phyloP scores from a whole-genome alignment of 495 filamentous ascomycete genomes.

The Neurospora discreta region DNA sequence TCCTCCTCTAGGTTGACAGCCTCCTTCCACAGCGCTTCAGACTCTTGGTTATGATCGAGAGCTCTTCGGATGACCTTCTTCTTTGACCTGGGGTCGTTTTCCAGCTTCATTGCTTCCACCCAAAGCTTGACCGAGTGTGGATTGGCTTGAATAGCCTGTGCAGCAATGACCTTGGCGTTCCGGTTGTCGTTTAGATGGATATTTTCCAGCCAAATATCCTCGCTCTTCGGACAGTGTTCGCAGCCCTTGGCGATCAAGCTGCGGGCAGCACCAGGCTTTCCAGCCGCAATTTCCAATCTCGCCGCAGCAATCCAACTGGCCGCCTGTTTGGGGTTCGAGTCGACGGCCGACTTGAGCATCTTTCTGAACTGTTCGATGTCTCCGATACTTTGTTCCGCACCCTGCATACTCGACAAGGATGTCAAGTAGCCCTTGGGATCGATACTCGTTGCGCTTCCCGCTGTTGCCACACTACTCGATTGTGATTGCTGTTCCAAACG shows the following conservation, averaged over 20 bases:
- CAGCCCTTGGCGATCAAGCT: slow-evolving; percentile 78
- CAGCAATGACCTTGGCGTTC: slow-evolving; percentile 94
- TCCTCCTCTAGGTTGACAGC: slow-evolving; percentile 94
- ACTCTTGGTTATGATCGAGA: slow-evolving; percentile 79
- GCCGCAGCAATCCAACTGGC: slow-evolving; percentile 96
- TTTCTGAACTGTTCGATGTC: slow-evolving; percentile 95
- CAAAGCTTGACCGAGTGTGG: slow-evolving; percentile 81
- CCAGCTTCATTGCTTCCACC: slow-evolving; percentile 90
- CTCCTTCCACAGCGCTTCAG: slow-evolving; percentile 91
- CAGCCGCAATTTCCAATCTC: slow-evolving; percentile 84
- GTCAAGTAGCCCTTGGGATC: slow-evolving; percentile 95
- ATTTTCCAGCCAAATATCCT: slow-evolving; percentile 91
- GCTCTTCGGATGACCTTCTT: slow-evolving; percentile 87
- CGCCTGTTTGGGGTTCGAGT: slow-evolving; percentile 87
- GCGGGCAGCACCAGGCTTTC: slow-evolving; percentile 76
- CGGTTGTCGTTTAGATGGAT: slow-evolving; percentile 85
- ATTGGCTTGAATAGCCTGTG: slow-evolving; percentile 82
- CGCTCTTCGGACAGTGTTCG: slow-evolving; percentile 82
- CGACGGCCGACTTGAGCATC: slow-evolving; percentile 86
- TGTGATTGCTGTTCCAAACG: slow-evolving; percentile 80
- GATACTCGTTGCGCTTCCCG: slow-evolving; percentile 80
- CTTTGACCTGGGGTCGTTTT: slow-evolving; percentile 65
- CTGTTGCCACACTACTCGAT: slow-evolving; percentile 54
- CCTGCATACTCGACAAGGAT: slow-evolving; percentile 66
- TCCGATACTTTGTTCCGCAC: slow-evolving; percentile 76